A percentile compares a stretch with the other conserved stretches of the same genome.
phyloP scores from a whole-genome alignment of 2,329 filamentous ascomycete genomes.

The Apiospora rasikravindrae region DNA sequence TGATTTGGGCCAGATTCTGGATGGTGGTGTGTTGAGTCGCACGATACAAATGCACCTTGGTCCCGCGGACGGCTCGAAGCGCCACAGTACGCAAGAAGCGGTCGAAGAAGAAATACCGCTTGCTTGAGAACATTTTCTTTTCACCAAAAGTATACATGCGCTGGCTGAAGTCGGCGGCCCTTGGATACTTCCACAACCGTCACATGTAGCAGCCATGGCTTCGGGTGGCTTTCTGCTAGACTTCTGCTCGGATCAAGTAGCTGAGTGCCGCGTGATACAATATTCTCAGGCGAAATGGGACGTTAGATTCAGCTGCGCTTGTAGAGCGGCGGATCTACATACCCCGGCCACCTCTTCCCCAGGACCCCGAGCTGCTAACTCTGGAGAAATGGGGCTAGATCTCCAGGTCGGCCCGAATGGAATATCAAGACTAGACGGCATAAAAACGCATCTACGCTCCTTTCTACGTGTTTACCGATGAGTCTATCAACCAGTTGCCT shows the following conservation, averaged over 20 bases:
- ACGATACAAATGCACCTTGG: not conserved
- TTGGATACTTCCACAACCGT: not conserved
- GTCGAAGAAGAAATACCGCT: constrained; percentile 2
- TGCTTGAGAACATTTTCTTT: not conserved
- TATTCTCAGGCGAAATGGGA: not conserved
- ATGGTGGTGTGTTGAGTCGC: not conserved
- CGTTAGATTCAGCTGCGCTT: not conserved
- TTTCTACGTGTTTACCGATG: not conserved
- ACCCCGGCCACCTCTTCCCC: constrained; percentile 5
- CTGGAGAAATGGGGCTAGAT: constrained; percentile 4
- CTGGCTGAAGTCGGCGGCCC: not conserved
- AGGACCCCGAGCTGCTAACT: not conserved
- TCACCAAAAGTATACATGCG: not conserved
- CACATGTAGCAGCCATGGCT: not conserved
- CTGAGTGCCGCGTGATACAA: not conserved
- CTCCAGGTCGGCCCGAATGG: constrained; percentile 17
- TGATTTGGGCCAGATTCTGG: not conserved
- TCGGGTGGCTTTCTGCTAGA: not conserved
- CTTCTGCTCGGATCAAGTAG: not conserved
- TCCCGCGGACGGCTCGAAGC: not conserved
- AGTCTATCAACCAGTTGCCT: not conserved
- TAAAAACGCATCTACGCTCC: not conserved
- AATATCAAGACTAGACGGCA: not conserved
- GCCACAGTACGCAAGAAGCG: not conserved
- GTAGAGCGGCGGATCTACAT: not conserved